Evolutionary conservation across 352 stramenopile species (phyloP), one percentile per base, ranked within the genome.

Genomic region (Phytophthora europaea): DNA sequence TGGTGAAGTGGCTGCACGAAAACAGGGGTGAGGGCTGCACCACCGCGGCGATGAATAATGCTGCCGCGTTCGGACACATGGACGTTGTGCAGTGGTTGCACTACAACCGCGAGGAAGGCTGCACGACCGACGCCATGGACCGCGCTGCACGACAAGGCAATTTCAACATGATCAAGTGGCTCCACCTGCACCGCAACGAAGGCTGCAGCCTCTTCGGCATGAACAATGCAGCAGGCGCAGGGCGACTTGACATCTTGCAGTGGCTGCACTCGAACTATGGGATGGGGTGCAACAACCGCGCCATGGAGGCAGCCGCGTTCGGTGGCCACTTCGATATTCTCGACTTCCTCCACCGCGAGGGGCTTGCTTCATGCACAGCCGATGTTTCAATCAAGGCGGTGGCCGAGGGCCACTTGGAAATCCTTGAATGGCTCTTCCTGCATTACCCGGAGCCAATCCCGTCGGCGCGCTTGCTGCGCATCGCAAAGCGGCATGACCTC

Each of bases 271-370:
- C 20, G 16, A 67, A 61, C 5, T 76, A 70, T 60, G 36, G 61
- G 5, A 60, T 61, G 34, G 74, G 59, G 10, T 78, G 70, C 54
- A 79, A 68, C 40, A 75, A 54, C 31, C 61, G 60, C 4, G 70
- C 70, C 1, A 81, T 78, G 57, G 65, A 69, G 43, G 59, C 60
- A 15, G 74, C 70, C 18, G 70, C 70, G 28, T 68, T 63, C 13
- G 63, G 63, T 50, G 66, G 66, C n/a, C 72, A 80, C 54, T 78
- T 82, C 6, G 70, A 85, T 31, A 73, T 88, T 7, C 61, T 87
- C 12, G 57, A 73, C 31, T 82, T 77, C 63, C 69, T 83, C 36
- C 66, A 74, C 51, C 38, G 66, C 2, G 50, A 76, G 45, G 62
- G 71, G 3, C 26, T 58, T 20, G 67, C 62, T 12, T 62, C 56